Base-by-base conservation (phyloP, 208 protist genomes). In the Acanthamoeba lenticulata region DNA sequence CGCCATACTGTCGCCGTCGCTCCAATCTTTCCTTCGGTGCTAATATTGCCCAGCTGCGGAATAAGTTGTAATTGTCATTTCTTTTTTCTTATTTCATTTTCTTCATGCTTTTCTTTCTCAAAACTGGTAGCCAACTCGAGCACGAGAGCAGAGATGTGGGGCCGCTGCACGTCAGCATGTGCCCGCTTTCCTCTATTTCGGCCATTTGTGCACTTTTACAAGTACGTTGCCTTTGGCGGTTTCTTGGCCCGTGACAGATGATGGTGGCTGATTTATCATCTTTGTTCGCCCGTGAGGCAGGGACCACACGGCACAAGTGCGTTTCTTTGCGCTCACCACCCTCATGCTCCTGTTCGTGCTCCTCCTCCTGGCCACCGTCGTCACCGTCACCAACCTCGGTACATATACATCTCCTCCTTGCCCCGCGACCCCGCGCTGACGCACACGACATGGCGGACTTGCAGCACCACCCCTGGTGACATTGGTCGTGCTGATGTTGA, bases 231-330 rank as follows among this genome's bases (percentile, higher is more conserved):
- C 21, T 60, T 60, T 21, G 15, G 11, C 21, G 11, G 11, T 60
- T 11, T 60, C 52, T 60, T 21, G 15, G 52, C 52, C 52, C 52
- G 21, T 60, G 52, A 60, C 65, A 36, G 19, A 2, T 42, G 27
- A 1, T 1, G 13, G 5, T n/a, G 52, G 2, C 0, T 19, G 52
- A 9, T 29, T n/a, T 3, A 15, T 7, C 52, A 4, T 24, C 19
- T 3, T 24, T 9, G 17, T 60, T 60, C 6, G n/a, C 21, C n/a
- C 17, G 21, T 21, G 6, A n/a, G 9, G 24, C 65, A 74, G 65
- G n/a, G 65, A 74, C 32, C 65, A 74, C 65, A 74, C 65, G n/a
- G 65, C 65, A 21, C 65, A 74, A 19, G 65, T 74, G 65, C 65
- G 65, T 2, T 74, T 74, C 36, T 13, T 74, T 21, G 65, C 4